Evolutionary conservation across 116 monocot species (phyloP).

Genomic region (Trichopus zeylanicus): DNA sequence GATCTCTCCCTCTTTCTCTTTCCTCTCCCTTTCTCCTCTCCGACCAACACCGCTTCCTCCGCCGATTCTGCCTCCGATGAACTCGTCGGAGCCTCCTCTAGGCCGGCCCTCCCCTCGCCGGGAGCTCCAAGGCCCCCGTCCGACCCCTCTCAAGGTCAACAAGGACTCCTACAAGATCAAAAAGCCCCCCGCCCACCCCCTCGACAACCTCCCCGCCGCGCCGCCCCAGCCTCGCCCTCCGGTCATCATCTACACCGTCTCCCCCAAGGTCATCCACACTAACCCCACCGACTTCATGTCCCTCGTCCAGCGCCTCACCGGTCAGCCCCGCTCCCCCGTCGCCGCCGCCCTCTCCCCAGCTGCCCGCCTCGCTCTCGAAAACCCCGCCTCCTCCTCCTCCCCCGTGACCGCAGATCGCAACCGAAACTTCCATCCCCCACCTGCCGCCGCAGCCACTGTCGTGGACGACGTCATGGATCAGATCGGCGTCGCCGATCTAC

Average conservation of each 20-base stretch:
- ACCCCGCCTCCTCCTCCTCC: not conserved
- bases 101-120: not conserved
- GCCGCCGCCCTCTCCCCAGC: slow-evolving; percentile 27
- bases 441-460: no score
- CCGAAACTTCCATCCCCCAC: no score
- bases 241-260: slow-evolving; percentile 23
- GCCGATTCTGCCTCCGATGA: not conserved
- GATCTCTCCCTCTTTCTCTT: not conserved
- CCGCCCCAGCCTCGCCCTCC: slow-evolving; percentile 7
- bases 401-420: not conserved
- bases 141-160: not conserved
- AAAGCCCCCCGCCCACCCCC: not conserved
- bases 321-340: not conserved
- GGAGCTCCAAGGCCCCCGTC: slow-evolving; percentile 4
- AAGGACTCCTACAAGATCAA: slow-evolving; percentile 8
- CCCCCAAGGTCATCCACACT: slow-evolving; percentile 31
- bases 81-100: not conserved
- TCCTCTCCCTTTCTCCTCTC: no score
- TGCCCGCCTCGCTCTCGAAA: slow-evolving; percentile 26
- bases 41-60: not conserved
- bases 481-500: not conserved
- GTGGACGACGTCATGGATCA: not conserved
- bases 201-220: not conserved
- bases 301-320: slow-evolving; percentile 35
- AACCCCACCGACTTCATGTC: slow-evolving; percentile 28